Percentiles rank a stretch among this genome's conserved stretches.
These are phyloP conservation scores for Lentinus brumalis DNA, from an alignment of 768 basidiomycete species.

Conservation along the genomic window DNA sequence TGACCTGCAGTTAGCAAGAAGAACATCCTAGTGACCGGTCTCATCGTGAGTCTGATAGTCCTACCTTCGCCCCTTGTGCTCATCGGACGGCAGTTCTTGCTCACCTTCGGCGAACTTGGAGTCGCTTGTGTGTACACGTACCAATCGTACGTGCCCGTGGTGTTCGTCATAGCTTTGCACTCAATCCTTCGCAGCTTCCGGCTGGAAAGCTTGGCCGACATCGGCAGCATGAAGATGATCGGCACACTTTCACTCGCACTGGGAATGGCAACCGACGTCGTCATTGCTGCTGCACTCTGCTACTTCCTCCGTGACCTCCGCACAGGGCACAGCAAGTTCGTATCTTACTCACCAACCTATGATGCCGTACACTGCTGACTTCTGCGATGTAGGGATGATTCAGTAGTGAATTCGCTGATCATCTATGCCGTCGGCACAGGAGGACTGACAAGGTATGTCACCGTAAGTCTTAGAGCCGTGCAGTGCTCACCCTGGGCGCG, in stretches of 20 bases:
- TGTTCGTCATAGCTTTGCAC: slow-evolving; percentile 2
- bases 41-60: slow-evolving; percentile 41
- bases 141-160: too few relatives aligned
- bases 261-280: slow-evolving; percentile 52
- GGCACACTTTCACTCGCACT: slow-evolving; percentile 51
- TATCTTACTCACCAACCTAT: background rate
- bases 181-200: slow-evolving; percentile 13
- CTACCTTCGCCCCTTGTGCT: background rate
- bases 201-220: slow-evolving; percentile 40
- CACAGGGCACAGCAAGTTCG: slow-evolving; percentile 47
- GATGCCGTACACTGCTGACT: background rate
- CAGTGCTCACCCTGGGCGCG: background rate
- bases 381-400: slow-evolving; percentile 46
- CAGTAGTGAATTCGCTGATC: slow-evolving; percentile 56
- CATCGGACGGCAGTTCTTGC: slow-evolving; percentile 38
- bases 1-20: slow-evolving; percentile 52
- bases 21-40: slow-evolving; percentile 47
- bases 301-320: slow-evolving; percentile 57
- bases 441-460: slow-evolving; percentile 54
- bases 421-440: slow-evolving; percentile 69
- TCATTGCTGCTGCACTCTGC: slow-evolving; percentile 53
- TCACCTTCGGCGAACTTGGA: slow-evolving; percentile 49
- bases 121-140: slow-evolving; percentile 40
- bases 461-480: background rate
- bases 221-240: slow-evolving; percentile 47